Percentiles rank a stretch among this genome's conserved stretches.
These are phyloP conservation scores for Citropsis articulata DNA, from an alignment of 345 rosid genomes.

Conservation along the genomic window DNA sequence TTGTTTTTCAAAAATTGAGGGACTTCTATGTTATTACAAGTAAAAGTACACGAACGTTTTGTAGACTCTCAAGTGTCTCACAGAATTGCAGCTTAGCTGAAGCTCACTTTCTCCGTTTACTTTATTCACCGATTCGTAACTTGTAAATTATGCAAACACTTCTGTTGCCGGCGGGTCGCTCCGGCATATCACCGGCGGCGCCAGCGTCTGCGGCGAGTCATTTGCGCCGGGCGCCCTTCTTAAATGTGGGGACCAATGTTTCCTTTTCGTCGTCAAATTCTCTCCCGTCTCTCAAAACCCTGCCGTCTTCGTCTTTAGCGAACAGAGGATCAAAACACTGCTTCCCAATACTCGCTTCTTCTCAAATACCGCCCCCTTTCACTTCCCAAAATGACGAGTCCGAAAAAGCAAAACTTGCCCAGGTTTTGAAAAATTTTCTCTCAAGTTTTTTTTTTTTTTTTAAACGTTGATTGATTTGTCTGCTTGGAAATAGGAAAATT, in stretches of 20 bases:
- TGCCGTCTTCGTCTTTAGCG: slow-evolving; percentile 17
- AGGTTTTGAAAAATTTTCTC: slow-evolving; percentile 35
- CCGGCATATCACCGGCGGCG: slow-evolving; percentile 29
- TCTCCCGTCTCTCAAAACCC: slow-evolving; percentile 1
- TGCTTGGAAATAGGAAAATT: background rate
- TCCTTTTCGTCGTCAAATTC: slow-evolving; percentile 18
- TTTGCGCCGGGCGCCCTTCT: slow-evolving; percentile 10
- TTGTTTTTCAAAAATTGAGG: background rate
- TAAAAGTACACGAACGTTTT: background rate
- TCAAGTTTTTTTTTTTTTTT: background rate
- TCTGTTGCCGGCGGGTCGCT: slow-evolving; percentile 44
- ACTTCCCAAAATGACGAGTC: slow-evolving; percentile 40
- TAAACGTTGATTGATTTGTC: background rate
- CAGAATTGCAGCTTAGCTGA: background rate
- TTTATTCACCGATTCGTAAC: background rate
- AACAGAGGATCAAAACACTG: slow-evolving; percentile 29
- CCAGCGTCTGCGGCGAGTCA: slow-evolving; percentile 20
- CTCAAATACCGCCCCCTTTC: slow-evolving; percentile 39
- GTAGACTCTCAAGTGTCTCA: background rate
- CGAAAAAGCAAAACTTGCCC: slow-evolving; percentile 71
- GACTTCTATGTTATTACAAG: background rate
- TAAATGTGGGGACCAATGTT: slow-evolving; percentile 18
- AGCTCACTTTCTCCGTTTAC: background rate
- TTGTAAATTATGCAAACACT: slow-evolving; percentile 52
- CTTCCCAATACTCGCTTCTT: slow-evolving; percentile 27